Evolutionary conservation across 345 rosid genomes (phyloP).

Genomic region (Arabidopsis arenosa): DNA sequence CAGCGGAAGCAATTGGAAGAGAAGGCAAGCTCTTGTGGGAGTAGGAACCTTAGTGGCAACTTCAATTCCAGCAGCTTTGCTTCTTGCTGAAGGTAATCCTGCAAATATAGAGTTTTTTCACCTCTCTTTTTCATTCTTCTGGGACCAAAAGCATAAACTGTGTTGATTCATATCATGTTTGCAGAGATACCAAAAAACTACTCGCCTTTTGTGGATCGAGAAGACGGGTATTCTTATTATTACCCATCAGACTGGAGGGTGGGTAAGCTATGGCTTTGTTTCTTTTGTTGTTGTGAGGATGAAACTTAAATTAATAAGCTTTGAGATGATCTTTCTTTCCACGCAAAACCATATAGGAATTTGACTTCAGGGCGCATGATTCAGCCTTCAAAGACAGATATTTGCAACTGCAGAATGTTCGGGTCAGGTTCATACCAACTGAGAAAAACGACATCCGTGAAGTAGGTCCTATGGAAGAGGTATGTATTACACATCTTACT

Average conservation of each 20-base stretch:
- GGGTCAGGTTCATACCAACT: conserved; percentile 92
- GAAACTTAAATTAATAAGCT: not conserved
- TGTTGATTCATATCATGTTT: conserved; percentile 18
- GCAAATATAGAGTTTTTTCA: not conserved
- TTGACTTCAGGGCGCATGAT: conserved; percentile 86
- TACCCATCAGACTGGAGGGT: conserved; percentile 96
- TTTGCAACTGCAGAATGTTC: conserved; percentile 72
- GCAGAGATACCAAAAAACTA: conserved; percentile 70
- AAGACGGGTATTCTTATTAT: conserved; percentile 81
- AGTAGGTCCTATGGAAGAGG: conserved; percentile 88
- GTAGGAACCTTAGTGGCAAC: conserved; percentile 63
- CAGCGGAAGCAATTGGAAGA: conserved; percentile 55
- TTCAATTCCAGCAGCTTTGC: conserved; percentile 54
- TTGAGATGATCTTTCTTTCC: conserved; percentile 22
- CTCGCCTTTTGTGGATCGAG: conserved; percentile 61
- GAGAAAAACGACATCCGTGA: conserved; percentile 73
- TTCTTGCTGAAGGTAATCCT: conserved; percentile 73
- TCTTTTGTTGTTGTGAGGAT: not conserved
- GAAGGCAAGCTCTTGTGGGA: conserved; percentile 67
- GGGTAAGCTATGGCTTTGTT: conserved; percentile 54
- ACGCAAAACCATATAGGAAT: conserved; percentile 53
- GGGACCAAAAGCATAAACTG: not conserved
- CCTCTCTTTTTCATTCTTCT: conserved; percentile 21
- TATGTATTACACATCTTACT: conserved; percentile 21
- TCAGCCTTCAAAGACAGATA: conserved; percentile 86